Base-by-base conservation (phyloP, 306 rosid genomes). In the Betula pendula region DNA sequence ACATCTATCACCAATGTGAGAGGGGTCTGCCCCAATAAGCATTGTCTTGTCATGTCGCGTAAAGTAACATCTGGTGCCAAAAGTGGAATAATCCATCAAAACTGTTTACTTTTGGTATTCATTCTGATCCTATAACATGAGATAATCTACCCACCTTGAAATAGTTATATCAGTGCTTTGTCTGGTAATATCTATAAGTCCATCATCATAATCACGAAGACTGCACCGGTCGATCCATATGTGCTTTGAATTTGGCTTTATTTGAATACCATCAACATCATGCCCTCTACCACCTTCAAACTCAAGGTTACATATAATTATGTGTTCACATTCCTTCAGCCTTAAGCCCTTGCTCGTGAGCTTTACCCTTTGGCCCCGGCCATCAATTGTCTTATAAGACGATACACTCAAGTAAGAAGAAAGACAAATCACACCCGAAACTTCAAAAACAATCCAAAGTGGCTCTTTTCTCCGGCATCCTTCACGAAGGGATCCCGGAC, bases 401-500 rank as follows among this genome's bases (percentile, higher is more conserved):
- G 86, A 78, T 38, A 78, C 80, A 8, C 51, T 82, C 68, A 78
- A 74, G 63, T 78, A 82, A 3, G 73, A 72, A 9, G 82, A 84
- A 43, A 70, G 72, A 70, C 67, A 16, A 81, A 91, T 87, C 43
- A 88, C 84, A 20, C 93, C 93, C 0, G 93, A 91, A 80, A 89
- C 75, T 63, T 84, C 87, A 71, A 91, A 91, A 79, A 91, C 89
- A 83, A 91, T 87, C 96, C 96, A 91, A 1, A 89, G 81, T 0
- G 96, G 92, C 79, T 84, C 93, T 55, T 77, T 81, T 71, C 55
- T 83, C n/a, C 90, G 88, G 70, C 93, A 91, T 40, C 92, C 93
- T 10, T 89, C 88, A 1, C 92, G 90, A 77, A 91, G 96, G 14
- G 93, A 89, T 50, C 93, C 96, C 0, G 96, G 90, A 78, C 96